phyloP scores from a whole-genome alignment of 1,284 basidiomycete species.

The Blastosporella zonata region DNA sequence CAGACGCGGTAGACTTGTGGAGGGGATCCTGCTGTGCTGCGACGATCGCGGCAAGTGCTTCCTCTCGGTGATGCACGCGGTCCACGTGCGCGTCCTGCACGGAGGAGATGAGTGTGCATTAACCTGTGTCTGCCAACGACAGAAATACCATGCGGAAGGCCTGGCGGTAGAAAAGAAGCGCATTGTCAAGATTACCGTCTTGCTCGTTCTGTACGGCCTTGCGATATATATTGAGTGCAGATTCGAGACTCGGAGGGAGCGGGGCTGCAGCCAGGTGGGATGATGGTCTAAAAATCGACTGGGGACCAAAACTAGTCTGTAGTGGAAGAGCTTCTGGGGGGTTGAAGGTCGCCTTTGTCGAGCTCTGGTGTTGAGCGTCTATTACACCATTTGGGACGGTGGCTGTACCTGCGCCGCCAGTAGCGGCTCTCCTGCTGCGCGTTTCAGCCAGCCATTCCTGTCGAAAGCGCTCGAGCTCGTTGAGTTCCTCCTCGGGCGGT shows the following conservation, averaged over 20 bases:
- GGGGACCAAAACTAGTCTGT: no score
- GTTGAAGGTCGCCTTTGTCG: conserved; percentile 6
- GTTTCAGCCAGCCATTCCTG: conserved; percentile 75
- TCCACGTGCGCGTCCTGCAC: conserved; percentile 62
- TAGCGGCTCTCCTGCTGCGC: conserved; percentile 35
- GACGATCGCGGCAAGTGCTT: conserved; percentile 39
- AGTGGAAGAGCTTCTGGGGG: not conserved
- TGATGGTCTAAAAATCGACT: conserved; percentile 9
- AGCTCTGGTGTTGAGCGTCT: not conserved
- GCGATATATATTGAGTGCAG: conserved; percentile 66
- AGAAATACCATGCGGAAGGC: conserved; percentile 63
- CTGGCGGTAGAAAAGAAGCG: conserved; percentile 69
- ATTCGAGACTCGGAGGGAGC: conserved; percentile 34
- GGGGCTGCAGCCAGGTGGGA: conserved; percentile 12
- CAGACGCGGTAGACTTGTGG: conserved; percentile 7
- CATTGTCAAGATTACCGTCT: conserved; percentile 69
- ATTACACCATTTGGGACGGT: conserved; percentile 1
- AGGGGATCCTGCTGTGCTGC: conserved; percentile 23
- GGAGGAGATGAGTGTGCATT: conserved; percentile 7
- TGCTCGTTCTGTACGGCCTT: conserved; percentile 74
- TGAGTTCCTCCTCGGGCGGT: conserved; percentile 26
- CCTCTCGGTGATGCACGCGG: conserved; percentile 54
- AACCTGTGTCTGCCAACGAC: conserved; percentile 4
- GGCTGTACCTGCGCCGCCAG: not conserved
- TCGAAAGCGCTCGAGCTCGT: conserved; percentile 66